Evolutionary conservation across 129 eudicot genomes (phyloP), one percentile per base, ranked within the genome.

Genomic region (Silybum marianum): DNA sequence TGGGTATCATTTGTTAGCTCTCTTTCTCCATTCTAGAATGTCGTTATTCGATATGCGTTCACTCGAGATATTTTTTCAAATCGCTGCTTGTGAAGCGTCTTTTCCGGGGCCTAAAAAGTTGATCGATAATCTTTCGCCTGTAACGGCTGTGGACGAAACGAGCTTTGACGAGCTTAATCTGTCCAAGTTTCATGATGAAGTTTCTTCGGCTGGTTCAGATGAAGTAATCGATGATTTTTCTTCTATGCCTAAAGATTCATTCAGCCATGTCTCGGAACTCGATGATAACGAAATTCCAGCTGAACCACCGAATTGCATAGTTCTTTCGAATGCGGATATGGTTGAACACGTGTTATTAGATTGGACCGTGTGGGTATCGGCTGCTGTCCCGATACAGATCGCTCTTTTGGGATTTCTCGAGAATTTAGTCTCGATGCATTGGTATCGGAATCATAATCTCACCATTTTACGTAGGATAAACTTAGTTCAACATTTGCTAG

Each of bases 291-390:
- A 89, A 71, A 85, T 91, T 51, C 89, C 90, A 9, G 83, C 91
- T 2, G 99, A 96, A 85, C 88, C 97, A 81, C 90, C 99, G 68
- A 96, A 93, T 74, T 93, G 99, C 88, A 87, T 96, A 76, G 99
- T 96, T 65, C 90, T 96, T 72, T 96, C 99, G 48, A 96, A 96
- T 82, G 92, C 99, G 4, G 99, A 96, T 78, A 96, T 96, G 99
- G 98, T 93, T 62, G 99, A 96, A 73, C 98, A 96, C 70, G 97
- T 96, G 28, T 86, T 96, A 80, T 82, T 96, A 85, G 99, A 96
- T 85, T 96, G 99, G 99, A 96, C 99, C 12, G 88, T 96, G 13
- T 96, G 99, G 99, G 99, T 96, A 71, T 87, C 91, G 25, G 98
- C 99, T 44, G 92, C 91, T 23, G 80, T 96, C 71, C 90, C 99